Conservation (phyloP, 495 filamentous ascomycete species). For the Terfezia boudieri region DNA sequence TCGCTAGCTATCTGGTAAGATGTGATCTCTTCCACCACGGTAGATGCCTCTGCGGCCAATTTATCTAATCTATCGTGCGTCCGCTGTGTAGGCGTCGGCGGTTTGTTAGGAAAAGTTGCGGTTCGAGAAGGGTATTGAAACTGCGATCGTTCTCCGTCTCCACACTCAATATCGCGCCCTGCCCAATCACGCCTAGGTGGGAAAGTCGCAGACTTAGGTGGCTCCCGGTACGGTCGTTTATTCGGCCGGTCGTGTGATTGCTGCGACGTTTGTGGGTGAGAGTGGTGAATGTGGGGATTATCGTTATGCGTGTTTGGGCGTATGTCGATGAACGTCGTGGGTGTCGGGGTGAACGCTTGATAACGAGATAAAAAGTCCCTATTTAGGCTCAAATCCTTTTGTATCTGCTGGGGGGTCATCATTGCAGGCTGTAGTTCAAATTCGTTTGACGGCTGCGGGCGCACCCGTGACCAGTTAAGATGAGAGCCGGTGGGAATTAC, state of each 20-base stretch:
- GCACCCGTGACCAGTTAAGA: neutral
- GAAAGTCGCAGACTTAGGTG: neutral
- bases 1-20: neutral
- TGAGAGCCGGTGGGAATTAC: too few relatives aligned
- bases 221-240: neutral
- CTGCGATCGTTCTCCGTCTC: neutral
- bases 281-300: constrained; percentile 7
- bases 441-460: neutral
- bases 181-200: neutral
- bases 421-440: neutral
- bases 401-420: neutral
- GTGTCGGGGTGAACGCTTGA: neutral
- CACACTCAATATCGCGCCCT: neutral
- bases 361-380: neutral
- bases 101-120: neutral
- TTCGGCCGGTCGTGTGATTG: constrained; percentile 1
- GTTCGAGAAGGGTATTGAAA: neutral
- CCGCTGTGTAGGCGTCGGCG: constrained; percentile 5
- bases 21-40: constrained; percentile 11
- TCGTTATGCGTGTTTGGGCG: neutral
- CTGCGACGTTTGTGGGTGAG: neutral
- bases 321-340: neutral
- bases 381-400: constrained; percentile 1
- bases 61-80: constrained; percentile 16
- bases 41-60: constrained; percentile 15